A percentile compares a stretch with the other conserved stretches of the same genome.
phyloP scores from a whole-genome alignment of 2,329 filamentous ascomycete genomes.

The Colletotrichum sp. region DNA sequence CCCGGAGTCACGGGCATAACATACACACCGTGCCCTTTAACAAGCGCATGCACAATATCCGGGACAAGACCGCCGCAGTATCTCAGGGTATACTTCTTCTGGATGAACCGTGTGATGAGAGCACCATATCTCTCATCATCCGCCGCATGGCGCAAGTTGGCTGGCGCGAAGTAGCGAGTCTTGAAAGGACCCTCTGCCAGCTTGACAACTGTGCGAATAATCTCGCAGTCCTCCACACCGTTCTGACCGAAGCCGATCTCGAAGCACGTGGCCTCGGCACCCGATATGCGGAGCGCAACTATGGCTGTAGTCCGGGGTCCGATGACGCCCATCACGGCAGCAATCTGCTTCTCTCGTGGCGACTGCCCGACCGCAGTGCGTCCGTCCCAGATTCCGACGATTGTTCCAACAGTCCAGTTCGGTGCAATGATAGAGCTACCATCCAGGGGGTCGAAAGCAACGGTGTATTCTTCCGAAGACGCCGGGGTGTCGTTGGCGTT shows the following conservation, averaged over 20 bases:
- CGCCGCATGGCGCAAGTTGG: constrained; percentile 63
- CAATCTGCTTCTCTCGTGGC: constrained; percentile 48
- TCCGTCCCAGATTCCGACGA: constrained; percentile 64
- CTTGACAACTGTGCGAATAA: constrained; percentile 46
- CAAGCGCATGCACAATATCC: constrained; percentile 62
- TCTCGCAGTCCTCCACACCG: constrained; percentile 40
- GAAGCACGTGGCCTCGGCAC: constrained; percentile 45
- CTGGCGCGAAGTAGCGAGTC: constrained; percentile 66
- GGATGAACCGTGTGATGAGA: constrained; percentile 55
- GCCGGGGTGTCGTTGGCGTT: neutral
- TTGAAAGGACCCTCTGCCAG: constrained; percentile 43
- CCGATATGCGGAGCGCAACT: constrained; percentile 56
- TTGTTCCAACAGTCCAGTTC: constrained; percentile 64
- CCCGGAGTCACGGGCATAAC: constrained; percentile 57
- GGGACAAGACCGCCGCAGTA: constrained; percentile 67
- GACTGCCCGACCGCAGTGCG: constrained; percentile 43
- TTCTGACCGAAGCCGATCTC: constrained; percentile 42
- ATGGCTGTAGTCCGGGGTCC: constrained; percentile 61
- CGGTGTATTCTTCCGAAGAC: constrained; percentile 52
- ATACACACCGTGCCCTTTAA: constrained; percentile 67
- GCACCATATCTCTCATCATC: constrained; percentile 53
- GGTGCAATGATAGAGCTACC: constrained; percentile 65
- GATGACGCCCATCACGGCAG: constrained; percentile 56
- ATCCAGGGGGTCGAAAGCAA: constrained; percentile 69
- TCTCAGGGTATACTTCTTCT: constrained; percentile 61